Base-by-base conservation (phyloP, 2,329 filamentous ascomycete species). In the Penicillium sp. region DNA sequence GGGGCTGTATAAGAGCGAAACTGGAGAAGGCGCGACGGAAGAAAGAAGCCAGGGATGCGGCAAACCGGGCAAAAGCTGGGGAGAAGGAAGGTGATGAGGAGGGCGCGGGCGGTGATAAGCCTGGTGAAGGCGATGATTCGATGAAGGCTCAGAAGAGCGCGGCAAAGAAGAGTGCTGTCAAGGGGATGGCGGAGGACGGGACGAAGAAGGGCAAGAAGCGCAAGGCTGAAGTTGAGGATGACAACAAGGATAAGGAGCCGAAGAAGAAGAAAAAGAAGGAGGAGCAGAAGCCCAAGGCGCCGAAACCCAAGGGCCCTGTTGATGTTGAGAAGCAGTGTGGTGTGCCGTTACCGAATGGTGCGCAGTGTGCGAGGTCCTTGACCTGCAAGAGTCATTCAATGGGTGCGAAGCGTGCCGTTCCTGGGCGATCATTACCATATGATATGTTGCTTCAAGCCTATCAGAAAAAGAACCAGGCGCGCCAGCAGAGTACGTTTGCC, bases 391-490 rank as follows among this genome's bases (percentile, higher is more conserved):
- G 90, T 63, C 93, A 97, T 68, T 90, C 86, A n/a, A 97, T 97
- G 93, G 93, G 93, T 11, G 90, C 93, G 5, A 97, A 97, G 78
- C 86, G 93, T 69, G 90, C 91, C 0, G 93, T 97, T 3, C 90
- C 92, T 5, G 93, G 93, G 0, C 85, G 93, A 64, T 95, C 91
- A 49, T 80, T 96, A 63, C 93, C 93, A 1, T 97, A 97, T 73
- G 93, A 97, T 76, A 95, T 96, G 90, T 82, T 97, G 45, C 84
- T 97, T 44, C 89, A 91, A 15, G 90, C 90, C 7, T 95, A 95
- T 72, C 91, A 95, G 77, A 97, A 98, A 85, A 98, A 97, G 84
- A 99, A 99, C 71, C 95, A 98, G 77, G 95, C 95, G 23, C 96
- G 97, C 73, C 92, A 97, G 81, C 95, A 98, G 78, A 96, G 92